Evolutionary conservation across 441 rosid species (phyloP).

Genomic region (Populus hybrid): DNA sequence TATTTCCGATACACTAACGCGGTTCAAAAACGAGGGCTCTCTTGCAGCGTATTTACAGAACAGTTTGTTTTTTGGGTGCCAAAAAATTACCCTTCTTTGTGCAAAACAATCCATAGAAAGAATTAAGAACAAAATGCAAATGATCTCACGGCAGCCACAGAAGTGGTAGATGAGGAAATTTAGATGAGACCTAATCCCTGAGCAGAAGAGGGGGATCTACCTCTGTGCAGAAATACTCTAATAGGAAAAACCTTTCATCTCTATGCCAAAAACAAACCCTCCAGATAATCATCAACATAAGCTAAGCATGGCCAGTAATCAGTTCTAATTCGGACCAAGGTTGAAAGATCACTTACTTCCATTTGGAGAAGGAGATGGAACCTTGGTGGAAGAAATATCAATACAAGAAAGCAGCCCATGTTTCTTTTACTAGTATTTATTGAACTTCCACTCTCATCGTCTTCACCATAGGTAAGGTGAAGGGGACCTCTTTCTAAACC

Average conservation of each 20-base stretch:
- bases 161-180: neutral
- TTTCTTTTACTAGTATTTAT: conserved; percentile 45
- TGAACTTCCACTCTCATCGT: conserved; percentile 39
- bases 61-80: conserved; percentile 11
- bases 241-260: neutral
- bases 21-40: neutral
- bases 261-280: conserved; percentile 61
- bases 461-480: conserved; percentile 61
- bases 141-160: neutral
- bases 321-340: conserved; percentile 86
- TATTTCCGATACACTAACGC: conserved; percentile 6
- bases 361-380: conserved; percentile 88
- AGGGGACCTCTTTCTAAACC: conserved; percentile 46
- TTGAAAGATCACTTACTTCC: conserved; percentile 76
- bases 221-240: neutral
- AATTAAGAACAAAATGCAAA: conserved; percentile 4
- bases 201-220: neutral
- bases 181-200: neutral
- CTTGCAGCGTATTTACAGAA: conserved; percentile 9
- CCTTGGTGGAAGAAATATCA: conserved; percentile 89
- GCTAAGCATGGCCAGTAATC: conserved; percentile 99
- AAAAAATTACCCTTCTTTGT: conserved; percentile 15
- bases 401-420: conserved; percentile 59
- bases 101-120: conserved; percentile 10
- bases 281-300: conserved; percentile 89